Conservation (phyloP, 2,329 filamentous ascomycete genomes). For the Pseudopyricularia javanii region DNA sequence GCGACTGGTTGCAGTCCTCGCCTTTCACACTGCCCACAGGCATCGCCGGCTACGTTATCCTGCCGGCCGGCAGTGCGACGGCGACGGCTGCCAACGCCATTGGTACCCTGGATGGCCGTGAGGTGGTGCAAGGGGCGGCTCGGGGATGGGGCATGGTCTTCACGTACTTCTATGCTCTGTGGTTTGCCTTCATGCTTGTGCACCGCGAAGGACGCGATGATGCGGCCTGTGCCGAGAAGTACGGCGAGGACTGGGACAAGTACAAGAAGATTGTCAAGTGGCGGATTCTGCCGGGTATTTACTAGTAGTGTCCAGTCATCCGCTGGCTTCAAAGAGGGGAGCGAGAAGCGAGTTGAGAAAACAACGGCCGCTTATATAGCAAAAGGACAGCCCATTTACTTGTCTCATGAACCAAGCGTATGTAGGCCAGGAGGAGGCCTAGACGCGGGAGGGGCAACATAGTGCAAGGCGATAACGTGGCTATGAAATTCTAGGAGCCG, state of each 20-base stretch:
- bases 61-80: constrained; percentile 31
- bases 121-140: constrained; percentile 59
- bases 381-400: too few relatives aligned
- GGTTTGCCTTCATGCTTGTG: constrained; percentile 77
- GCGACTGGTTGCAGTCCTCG: constrained; percentile 85
- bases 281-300: constrained; percentile 75
- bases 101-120: constrained; percentile 45
- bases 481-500: too few relatives aligned
- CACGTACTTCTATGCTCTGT: constrained; percentile 90
- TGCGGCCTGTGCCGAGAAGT: constrained; percentile 82
- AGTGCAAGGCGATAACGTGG: too few relatives aligned
- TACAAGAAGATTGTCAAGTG: constrained; percentile 76
- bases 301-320: constrained; percentile 45
- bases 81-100: constrained; percentile 38
- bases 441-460: too few relatives aligned
- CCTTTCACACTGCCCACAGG: constrained; percentile 75
- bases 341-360: too few relatives aligned
- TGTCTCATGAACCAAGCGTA: too few relatives aligned
- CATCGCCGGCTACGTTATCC: constrained; percentile 63
- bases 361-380: too few relatives aligned
- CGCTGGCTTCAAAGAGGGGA: too few relatives aligned
- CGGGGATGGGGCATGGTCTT: constrained; percentile 76
- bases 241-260: constrained; percentile 81
- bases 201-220: constrained; percentile 83
- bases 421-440: too few relatives aligned